Base-by-base conservation (phyloP, 257 asterid genomes). In the Echium plantagineum region DNA sequence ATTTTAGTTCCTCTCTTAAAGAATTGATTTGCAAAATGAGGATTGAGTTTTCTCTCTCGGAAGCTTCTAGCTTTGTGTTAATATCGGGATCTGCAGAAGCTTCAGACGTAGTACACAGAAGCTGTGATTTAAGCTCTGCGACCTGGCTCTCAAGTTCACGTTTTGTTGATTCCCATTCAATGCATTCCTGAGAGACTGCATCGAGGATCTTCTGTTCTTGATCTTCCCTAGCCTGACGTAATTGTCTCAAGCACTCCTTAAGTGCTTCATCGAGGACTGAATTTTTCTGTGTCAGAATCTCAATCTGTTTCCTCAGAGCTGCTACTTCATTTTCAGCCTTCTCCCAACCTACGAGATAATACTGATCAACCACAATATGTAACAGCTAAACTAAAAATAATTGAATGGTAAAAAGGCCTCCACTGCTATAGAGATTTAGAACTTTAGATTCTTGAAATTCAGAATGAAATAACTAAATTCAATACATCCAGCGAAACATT, bases 191-290 rank as follows among this genome's bases (percentile, higher is more conserved):
- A 59, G 78, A 46, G 55, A 85, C 62, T 15, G 79, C 81, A 18
- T 77, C 77, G 17, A 64, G 62, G 42, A 86, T 73, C 62, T 76
- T 81, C 67, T 81, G 80, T 67, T 83, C 94, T 62, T 85, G 90
- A 52, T 91, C 88, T 72, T 90, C 93, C 69, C 88, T 77, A 52
- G 86, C 81, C 68, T 77, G 94, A 32, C 96, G 86, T 67, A 85
- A 91, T 67, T 88, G 95, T 78, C 96, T 82, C 73, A 91, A 63
- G 65, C 95, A 87, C 78, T 90, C 95, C 76, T 85, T 90, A 20
- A 90, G 94, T 55, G 98, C 96, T 69, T 84, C 93, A 55, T 91
- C 98, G n/a, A 91, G 96, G 71, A 72, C 75, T 21, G 60, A 57
- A 57, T 82, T 91, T 64, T 82, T 78, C 53, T 78, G 85, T 22